These are phyloP conservation scores for Ceratocystis papillata DNA, from an alignment of 2,329 filamentous ascomycete genomes.

Conservation along the genomic window DNA sequence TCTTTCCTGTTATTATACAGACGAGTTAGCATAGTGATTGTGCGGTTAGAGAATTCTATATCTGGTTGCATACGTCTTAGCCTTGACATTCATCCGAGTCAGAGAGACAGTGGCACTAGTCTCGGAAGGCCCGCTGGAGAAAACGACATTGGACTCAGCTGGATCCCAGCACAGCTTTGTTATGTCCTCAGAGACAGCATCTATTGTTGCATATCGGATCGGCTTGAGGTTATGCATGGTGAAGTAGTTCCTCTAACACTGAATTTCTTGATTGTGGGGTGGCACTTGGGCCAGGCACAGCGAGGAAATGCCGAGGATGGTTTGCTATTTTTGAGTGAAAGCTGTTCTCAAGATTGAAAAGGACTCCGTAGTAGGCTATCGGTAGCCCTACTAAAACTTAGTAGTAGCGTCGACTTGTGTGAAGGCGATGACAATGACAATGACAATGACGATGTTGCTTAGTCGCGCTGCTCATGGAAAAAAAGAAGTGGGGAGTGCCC, in stretches of 20 bases:
- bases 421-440: neutral
- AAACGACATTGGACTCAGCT: slow-evolving; percentile 64
- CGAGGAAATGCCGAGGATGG: neutral
- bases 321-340: neutral
- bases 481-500: slow-evolving; percentile 8
- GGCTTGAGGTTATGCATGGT: slow-evolving; percentile 81
- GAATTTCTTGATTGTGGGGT: neutral
- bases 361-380: neutral
- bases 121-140: slow-evolving; percentile 69
- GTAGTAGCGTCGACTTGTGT: neutral
- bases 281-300: neutral
- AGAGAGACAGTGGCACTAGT: slow-evolving; percentile 63
- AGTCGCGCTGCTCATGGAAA: slow-evolving; percentile 3
- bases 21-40: neutral
- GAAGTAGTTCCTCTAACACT: slow-evolving; percentile 13
- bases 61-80: slow-evolving; percentile 35
- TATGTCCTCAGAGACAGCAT: slow-evolving; percentile 43
- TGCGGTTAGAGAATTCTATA: neutral
- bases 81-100: slow-evolving; percentile 41
- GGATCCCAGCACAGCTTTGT: slow-evolving; percentile 81
- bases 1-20: slow-evolving; percentile 26
- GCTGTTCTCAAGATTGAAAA: neutral
- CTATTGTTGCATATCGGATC: slow-evolving; percentile 58
- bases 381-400: neutral
- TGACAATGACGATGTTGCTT: neutral